Evolutionary conservation across 352 stramenopile genomes (phyloP).

Genomic region (Pythium phragmitis): DNA sequence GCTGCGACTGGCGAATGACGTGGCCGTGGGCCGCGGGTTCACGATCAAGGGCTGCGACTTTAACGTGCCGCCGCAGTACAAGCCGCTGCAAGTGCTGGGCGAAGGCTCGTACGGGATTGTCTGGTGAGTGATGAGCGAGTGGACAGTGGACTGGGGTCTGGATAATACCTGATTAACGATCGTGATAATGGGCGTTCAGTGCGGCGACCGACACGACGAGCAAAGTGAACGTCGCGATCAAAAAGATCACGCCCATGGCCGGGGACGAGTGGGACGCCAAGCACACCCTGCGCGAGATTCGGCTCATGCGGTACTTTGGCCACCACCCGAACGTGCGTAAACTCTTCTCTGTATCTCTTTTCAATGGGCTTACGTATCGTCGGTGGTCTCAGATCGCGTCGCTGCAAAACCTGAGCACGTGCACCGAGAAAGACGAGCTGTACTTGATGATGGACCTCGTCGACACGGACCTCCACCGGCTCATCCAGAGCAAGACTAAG

Average conservation of each 20-base stretch:
- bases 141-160: background rate
- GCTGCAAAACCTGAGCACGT: constrained; percentile 81
- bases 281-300: constrained; percentile 90
- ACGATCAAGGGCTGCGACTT: constrained; percentile 85
- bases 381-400: constrained; percentile 51
- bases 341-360: background rate
- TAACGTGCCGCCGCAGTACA: constrained; percentile 80
- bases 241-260: constrained; percentile 93
- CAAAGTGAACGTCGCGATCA: constrained; percentile 89
- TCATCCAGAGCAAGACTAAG: constrained; percentile 89
- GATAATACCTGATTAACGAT: no score
- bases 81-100: constrained; percentile 82
- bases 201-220: constrained; percentile 69
- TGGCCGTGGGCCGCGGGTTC: constrained; percentile 55
- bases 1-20: constrained; percentile 54
- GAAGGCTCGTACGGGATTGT: constrained; percentile 94
- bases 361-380: background rate
- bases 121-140: constrained; percentile 37
- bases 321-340: constrained; percentile 82
- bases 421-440: constrained; percentile 88
- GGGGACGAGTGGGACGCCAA: constrained; percentile 89
- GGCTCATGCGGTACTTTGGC: constrained; percentile 89
- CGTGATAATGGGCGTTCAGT: constrained; percentile 24
- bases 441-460: constrained; percentile 96
- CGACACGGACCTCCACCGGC: constrained; percentile 90